Percentiles rank a stretch among this genome's conserved stretches.
Evolutionary conservation across 2,329 filamentous ascomycete species (phyloP).

Genomic region (Penicillium sp.): DNA sequence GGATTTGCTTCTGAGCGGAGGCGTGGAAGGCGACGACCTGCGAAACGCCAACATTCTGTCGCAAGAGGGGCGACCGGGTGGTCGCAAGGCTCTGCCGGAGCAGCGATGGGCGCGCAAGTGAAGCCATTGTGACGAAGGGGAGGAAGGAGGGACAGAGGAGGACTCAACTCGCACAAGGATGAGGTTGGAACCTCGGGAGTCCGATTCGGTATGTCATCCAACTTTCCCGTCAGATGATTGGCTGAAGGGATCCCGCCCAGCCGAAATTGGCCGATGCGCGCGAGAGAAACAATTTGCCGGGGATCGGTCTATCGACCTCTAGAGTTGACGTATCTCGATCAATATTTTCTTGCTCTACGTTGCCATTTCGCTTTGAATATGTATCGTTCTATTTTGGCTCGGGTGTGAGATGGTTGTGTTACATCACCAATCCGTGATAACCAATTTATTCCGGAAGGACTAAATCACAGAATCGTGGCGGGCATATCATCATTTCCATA

Average conservation of each 20-base stretch:
- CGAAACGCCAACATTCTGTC: conserved; percentile 39
- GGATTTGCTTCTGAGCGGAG: conserved; percentile 68
- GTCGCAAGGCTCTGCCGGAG: conserved; percentile 38
- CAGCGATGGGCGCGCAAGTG: conserved; percentile 40
- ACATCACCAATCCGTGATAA: conserved; percentile 7
- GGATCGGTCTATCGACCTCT: background rate
- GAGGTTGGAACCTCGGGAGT: conserved; percentile 42
- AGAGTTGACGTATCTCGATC: background rate
- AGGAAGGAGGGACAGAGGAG: conserved; percentile 15
- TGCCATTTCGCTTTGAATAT: background rate
- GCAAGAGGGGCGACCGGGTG: conserved; percentile 35
- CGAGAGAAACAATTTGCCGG: conserved; percentile 7
- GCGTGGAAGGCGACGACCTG: conserved; percentile 82
- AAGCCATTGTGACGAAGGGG: conserved; percentile 39
- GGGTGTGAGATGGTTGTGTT: background rate
- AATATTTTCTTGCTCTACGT: background rate
- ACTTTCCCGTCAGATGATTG: conserved; percentile 39
- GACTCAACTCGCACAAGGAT: conserved; percentile 25
- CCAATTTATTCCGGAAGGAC: conserved; percentile 15
- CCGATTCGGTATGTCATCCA: conserved; percentile 41
- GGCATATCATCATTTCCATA: conserved; percentile 12
- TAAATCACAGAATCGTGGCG: conserved; percentile 4
- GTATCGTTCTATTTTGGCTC: background rate
- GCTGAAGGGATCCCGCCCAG: conserved; percentile 33
- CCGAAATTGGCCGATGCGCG: conserved; percentile 39